A percentile compares a stretch with the other conserved stretches of the same genome.
These are phyloP conservation scores for Pyrus bretschneideri DNA, from an alignment of 306 rosid species.

Conservation along the genomic window DNA sequence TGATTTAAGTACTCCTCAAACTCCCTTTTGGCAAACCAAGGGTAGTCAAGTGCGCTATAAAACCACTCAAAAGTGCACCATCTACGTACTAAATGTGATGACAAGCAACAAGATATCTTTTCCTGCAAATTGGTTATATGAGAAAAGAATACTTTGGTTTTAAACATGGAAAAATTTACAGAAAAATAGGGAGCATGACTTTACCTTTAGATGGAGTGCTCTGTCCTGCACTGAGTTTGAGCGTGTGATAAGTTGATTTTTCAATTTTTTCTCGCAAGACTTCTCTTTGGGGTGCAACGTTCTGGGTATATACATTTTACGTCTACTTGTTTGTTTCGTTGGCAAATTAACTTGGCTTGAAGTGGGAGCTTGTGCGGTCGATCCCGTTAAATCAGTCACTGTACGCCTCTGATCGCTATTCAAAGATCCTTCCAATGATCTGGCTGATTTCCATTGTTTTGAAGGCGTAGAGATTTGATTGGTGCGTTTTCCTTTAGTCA, in stretches of 20 bases:
- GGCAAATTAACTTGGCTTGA: slow-evolving; percentile 37
- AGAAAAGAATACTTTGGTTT: slow-evolving; percentile 14
- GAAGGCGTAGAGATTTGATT: slow-evolving; percentile 37
- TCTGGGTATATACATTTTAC: slow-evolving; percentile 46
- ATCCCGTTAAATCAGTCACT: slow-evolving; percentile 26
- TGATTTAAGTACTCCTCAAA: slow-evolving; percentile 90
- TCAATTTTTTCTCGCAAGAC: slow-evolving; percentile 33
- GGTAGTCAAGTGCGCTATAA: slow-evolving; percentile 90
- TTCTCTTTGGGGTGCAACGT: slow-evolving; percentile 35
- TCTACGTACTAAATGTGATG: slow-evolving; percentile 58
- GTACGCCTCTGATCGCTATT: slow-evolving; percentile 32
- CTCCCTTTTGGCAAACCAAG: slow-evolving; percentile 92
- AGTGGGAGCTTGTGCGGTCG: slow-evolving; percentile 40
- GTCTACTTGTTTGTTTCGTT: slow-evolving; percentile 46
- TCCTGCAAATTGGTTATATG: slow-evolving; percentile 45
- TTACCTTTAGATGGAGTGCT: slow-evolving; percentile 36
- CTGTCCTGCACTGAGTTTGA: slow-evolving; percentile 26
- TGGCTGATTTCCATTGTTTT: slow-evolving; percentile 43
- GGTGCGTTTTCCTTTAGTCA: slow-evolving; percentile 44
- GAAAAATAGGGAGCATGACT: not conserved
- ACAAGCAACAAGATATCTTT: slow-evolving; percentile 62
- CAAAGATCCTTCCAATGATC: slow-evolving; percentile 42
- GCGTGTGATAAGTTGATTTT: slow-evolving; percentile 34
- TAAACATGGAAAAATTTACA: not conserved
- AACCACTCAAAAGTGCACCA: slow-evolving; percentile 93